Base-by-base conservation (phyloP, 148 eudicot genomes). In the Nyssa sinensis region DNA sequence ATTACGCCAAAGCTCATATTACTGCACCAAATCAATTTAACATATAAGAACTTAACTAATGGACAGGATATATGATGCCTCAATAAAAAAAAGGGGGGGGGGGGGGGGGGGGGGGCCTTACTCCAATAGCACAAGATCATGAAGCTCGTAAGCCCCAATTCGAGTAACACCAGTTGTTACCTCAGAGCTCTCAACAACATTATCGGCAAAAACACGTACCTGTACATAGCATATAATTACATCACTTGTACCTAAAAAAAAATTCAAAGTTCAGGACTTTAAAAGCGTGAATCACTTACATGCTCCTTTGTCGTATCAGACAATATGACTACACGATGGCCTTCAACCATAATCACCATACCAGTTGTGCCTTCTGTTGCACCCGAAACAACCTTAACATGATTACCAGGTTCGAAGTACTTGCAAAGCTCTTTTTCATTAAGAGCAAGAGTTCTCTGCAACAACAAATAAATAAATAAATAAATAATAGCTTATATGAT, bases 291-390 rank as follows among this genome's bases (percentile, higher is more conserved):
- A 21, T 49, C 33, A 19, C 91, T 68, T 86, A 95, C 97, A 76
- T 90, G 90, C 77, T 95, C 99, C 81, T 95, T 95, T 7, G 97
- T 95, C 37, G 97, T 92, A 79, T 95, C 99, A 25, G 99, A 95
- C 74, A 95, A 77, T 49, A 95, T 81, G 72, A 84, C 92, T 68
- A 95, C 85, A 70, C 89, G 87, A 84, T 92, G 97, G 71, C 92
- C 91, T 79, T 95, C 91, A 79, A 95, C 93, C 81, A 88, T 90
- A 30, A 95, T 85, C 76, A 95, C 97, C 99, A 92, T 92, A 63
- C 99, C 99, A 82, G 99, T 92, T 27, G 90, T 91, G 80, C 99
- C 99, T 82, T 91, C 94, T 64, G 91, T 86, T 64, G 92, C 81
- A 74, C 99, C 97, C 75, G 99, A 86, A 24, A 92, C 91, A 77